A percentile compares a stretch with the other conserved stretches of the same genome.
Conservation (phyloP, 129 eudicot genomes). For the Chrysanthemum makinoi region DNA sequence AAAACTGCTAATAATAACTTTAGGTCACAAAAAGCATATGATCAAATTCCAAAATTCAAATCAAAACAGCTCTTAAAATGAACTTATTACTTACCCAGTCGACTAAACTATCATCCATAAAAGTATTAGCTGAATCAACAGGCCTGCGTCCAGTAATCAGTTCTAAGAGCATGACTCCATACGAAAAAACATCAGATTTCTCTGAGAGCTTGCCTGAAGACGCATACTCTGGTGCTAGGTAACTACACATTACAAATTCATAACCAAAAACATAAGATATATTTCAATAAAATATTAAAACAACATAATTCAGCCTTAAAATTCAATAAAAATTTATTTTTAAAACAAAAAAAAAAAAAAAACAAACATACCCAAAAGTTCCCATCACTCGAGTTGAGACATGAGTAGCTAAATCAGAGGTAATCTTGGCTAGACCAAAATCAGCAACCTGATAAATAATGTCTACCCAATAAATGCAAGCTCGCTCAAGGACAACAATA, state of each 20-base stretch:
- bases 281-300: neutral
- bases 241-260: conserved; percentile 36
- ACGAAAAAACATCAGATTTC: conserved; percentile 92
- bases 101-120: conserved; percentile 83
- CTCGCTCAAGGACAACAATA: neutral
- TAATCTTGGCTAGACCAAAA: conserved; percentile 93
- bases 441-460: conserved; percentile 78
- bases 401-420: conserved; percentile 81
- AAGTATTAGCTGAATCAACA: conserved; percentile 57
- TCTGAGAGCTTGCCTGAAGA: conserved; percentile 80
- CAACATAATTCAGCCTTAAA: neutral
- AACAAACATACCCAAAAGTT: conserved; percentile 79
- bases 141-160: conserved; percentile 88
- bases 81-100: conserved; percentile 69
- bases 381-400: conserved; percentile 97
- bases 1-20: neutral
- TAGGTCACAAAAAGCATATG: neutral
- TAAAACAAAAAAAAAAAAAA: conserved; percentile 12
- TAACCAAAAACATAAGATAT: neutral
- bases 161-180: conserved; percentile 88
- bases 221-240: conserved; percentile 97
- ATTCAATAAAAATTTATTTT: neutral
- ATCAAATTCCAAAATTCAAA: neutral
- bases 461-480: neutral
- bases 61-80: neutral